Evolutionary conservation across 345 rosid genomes (phyloP).

Genomic region (Nephelium lappaceum): DNA sequence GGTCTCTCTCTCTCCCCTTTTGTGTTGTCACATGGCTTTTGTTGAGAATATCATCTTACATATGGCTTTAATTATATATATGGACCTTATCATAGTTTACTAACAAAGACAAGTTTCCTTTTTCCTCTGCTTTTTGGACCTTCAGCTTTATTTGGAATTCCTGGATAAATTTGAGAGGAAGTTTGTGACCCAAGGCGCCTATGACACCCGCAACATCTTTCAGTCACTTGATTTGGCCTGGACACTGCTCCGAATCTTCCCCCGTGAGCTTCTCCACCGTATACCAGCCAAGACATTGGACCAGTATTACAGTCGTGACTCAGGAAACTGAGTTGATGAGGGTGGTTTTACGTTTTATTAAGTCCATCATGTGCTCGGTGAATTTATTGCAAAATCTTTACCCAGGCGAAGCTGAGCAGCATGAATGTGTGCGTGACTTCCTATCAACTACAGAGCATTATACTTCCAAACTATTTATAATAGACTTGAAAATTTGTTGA

Average conservation of each 20-base stretch:
- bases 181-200: constrained; percentile 90
- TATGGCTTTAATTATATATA: background rate
- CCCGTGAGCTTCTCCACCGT: constrained; percentile 97
- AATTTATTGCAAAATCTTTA: background rate
- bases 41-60: background rate
- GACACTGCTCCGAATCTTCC: constrained; percentile 96
- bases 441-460: background rate
- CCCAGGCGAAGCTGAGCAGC: background rate
- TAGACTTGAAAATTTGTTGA: background rate
- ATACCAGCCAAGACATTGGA: constrained; percentile 97
- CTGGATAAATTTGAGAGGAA: constrained; percentile 95
- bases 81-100: background rate
- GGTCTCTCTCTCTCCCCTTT: constrained; percentile 43
- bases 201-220: constrained; percentile 89
- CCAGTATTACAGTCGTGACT: constrained; percentile 59
- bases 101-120: background rate
- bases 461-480: background rate
- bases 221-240: constrained; percentile 96
- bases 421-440: background rate
- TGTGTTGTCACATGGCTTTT: background rate
- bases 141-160: constrained; percentile 88
- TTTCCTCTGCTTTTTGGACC: background rate
- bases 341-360: background rate
- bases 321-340: background rate
- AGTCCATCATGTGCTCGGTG: background rate